Conservation (phyloP, 2,329 filamentous ascomycete genomes). For the Aureobasidium sp. region DNA sequence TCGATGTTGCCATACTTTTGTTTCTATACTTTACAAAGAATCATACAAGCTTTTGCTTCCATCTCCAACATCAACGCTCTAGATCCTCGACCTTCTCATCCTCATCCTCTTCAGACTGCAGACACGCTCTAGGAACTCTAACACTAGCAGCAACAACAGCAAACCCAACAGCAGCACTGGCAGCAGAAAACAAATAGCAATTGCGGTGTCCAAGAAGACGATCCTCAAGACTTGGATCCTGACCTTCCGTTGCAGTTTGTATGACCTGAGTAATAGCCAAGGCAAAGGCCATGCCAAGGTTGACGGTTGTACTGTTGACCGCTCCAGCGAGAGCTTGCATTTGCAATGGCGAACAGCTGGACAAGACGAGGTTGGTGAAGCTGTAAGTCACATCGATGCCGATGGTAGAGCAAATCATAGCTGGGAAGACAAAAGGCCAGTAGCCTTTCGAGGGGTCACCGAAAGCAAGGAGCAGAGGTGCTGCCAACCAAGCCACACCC, state of each 20-base stretch:
- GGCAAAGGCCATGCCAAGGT: constrained; percentile 28
- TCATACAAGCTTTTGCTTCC: neutral
- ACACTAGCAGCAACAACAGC: neutral
- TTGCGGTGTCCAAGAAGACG: constrained; percentile 1
- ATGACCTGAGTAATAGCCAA: constrained; percentile 27
- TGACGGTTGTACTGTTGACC: constrained; percentile 27
- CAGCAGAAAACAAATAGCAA: constrained; percentile 13
- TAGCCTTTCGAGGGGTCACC: constrained; percentile 24
- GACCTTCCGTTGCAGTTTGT: constrained; percentile 14
- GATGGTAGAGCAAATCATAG: constrained; percentile 28
- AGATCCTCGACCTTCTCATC: neutral
- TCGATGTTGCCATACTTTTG: neutral
- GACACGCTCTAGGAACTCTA: neutral
- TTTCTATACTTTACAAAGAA: neutral
- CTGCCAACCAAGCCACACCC: constrained; percentile 26
- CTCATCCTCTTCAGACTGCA: neutral
- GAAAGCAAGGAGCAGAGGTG: constrained; percentile 26
- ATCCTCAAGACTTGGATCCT: neutral
- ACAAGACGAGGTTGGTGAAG: constrained; percentile 25
- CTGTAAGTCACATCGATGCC: constrained; percentile 29
- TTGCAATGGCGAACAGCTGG: constrained; percentile 22
- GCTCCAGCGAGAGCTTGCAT: constrained; percentile 28
- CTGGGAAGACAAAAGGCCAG: constrained; percentile 28
- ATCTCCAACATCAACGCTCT: neutral
- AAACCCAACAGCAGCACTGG: constrained; percentile 12